Evolutionary conservation across 1,284 basidiomycete species (phyloP), one percentile per base, ranked within the genome.

Genomic region (Irpex sp.): DNA sequence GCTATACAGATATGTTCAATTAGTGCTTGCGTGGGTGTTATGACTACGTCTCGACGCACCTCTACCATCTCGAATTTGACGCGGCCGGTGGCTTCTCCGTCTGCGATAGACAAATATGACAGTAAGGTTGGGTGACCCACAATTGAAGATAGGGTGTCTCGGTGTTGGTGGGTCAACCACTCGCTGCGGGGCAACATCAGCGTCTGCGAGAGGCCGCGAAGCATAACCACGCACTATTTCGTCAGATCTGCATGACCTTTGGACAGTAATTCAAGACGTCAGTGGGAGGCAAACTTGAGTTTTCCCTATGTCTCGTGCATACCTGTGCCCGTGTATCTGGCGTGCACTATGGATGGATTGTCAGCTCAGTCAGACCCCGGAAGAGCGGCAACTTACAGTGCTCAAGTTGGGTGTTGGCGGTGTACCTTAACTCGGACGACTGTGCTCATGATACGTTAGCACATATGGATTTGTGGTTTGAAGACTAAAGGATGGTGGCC

Each of bases 141-240:
- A 66, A 98, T 95, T 7, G 95, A 92, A 26, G 96, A 82, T 64
- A 94, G 82, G 1, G 96, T 98, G 75, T 99, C 97, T 50, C 97
- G 88, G 77, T 97, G 95, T 75, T 99, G 97, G 77, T 98, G 94
- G 9, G 95, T 97, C 61, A 97, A 78, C 96, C 97, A 98, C 75
- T 99, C 97, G 78, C 97, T 98, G 71, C 13, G 43, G 53, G 17
- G 21, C 15, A 26, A 17, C n/a, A 8, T n/a, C 31, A 58, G 57
- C 1, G 5, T 63, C 68, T 19, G 69, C 63, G 57, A 62, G 61
- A 61, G 37, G 36, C 33, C 61, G 13, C 60, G 50, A 59, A 54
- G 17, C 31, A 21, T n/a, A 58, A 49, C 21, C 49, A 79, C 92
- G 67, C 71, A 96, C 95, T 91, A 95, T 81, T 97, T 97, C 8